Percentiles rank a stretch among this genome's conserved stretches.
Evolutionary conservation across 2,329 filamentous ascomycete species (phyloP).

Genomic region (Aspergillus pseudoviridinutans): DNA sequence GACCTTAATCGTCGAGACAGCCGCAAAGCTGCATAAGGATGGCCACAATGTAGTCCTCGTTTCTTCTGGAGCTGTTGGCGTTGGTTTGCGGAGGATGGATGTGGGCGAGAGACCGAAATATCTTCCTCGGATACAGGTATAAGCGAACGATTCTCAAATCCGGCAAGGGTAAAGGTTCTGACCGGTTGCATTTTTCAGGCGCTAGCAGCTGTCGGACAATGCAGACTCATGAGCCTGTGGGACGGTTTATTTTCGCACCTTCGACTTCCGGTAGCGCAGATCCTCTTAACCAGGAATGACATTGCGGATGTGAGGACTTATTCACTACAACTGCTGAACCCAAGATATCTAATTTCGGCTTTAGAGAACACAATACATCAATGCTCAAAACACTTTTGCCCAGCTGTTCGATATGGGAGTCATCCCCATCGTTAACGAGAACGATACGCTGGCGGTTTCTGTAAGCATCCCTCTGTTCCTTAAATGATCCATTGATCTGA

Average conservation of each 20-base stretch:
- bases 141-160: slow-evolving; percentile 3
- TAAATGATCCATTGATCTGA: background rate
- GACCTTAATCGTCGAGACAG: slow-evolving; percentile 90
- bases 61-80: slow-evolving; percentile 93
- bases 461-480: slow-evolving; percentile 29
- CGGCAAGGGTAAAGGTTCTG: background rate
- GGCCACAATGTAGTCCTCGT: slow-evolving; percentile 94
- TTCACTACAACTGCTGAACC: background rate
- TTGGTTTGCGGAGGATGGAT: slow-evolving; percentile 87
- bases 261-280: slow-evolving; percentile 87
- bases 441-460: slow-evolving; percentile 91
- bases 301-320: slow-evolving; percentile 73
- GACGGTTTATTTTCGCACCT: slow-evolving; percentile 86
- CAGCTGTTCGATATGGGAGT: slow-evolving; percentile 92
- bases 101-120: slow-evolving; percentile 83
- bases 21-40: slow-evolving; percentile 79
- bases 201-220: slow-evolving; percentile 92
- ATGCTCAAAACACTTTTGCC: slow-evolving; percentile 91
- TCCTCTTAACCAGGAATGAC: slow-evolving; percentile 89
- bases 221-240: slow-evolving; percentile 91
- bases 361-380: slow-evolving; percentile 85
- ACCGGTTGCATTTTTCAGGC: slow-evolving; percentile 50
- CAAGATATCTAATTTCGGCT: slow-evolving; percentile 10
- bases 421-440: slow-evolving; percentile 98
- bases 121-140: slow-evolving; percentile 77